Evolutionary conservation across 1,284 basidiomycete genomes (phyloP).

Genomic region (Trichosporon sp.): DNA sequence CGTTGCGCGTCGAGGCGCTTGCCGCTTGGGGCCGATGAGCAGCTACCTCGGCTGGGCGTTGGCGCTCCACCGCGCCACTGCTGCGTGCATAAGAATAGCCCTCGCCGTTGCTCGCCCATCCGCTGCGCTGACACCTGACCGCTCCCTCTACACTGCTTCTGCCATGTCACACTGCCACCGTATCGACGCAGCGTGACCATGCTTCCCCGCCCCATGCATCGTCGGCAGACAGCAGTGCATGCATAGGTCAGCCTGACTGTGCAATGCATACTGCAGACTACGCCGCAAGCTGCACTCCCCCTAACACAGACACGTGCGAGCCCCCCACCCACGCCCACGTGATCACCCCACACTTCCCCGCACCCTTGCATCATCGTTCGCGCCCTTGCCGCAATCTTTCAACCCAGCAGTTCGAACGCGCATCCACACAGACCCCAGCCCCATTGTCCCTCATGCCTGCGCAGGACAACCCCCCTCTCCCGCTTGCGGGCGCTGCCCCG

Average conservation of each 20-base stretch:
- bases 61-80: no score
- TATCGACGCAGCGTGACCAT: no score
- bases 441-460: background rate
- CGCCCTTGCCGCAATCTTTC: background rate
- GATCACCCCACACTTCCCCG: background rate
- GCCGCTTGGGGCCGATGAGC: no score
- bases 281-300: no score
- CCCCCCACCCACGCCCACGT: background rate
- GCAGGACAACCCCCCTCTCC: background rate
- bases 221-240: no score
- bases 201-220: no score
- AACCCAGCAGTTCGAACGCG: background rate
- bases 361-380: background rate
- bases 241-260: no score
- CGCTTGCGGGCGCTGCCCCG: background rate
- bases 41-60: no score
- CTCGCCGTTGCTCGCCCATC: background rate
- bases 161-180: background rate
- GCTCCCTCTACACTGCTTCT: background rate
- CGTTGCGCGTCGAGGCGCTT: no score
- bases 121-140: no score
- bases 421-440: background rate
- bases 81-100: background rate
- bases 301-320: background rate
- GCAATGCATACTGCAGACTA: no score